phyloP scores from a whole-genome alignment of 2,329 filamentous ascomycete genomes.

The Cercospora nicotianae region DNA sequence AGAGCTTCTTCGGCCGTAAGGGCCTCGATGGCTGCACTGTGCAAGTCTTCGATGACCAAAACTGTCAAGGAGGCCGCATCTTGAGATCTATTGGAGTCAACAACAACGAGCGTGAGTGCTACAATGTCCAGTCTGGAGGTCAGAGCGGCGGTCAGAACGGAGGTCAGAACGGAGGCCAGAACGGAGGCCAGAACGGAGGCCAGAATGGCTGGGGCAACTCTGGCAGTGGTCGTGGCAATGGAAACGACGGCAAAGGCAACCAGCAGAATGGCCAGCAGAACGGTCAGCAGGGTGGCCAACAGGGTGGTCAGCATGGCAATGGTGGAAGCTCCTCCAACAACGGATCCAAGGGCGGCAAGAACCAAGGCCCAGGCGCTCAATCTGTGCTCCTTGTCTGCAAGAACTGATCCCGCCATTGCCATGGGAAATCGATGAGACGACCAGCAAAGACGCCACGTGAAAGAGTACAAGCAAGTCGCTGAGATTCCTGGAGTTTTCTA shows the following conservation, averaged over 20 bases:
- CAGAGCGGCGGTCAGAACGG: neutral
- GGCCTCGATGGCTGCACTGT: constrained; percentile 7
- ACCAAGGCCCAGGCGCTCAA: constrained; percentile 64
- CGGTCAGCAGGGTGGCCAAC: neutral
- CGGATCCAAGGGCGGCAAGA: constrained; percentile 57
- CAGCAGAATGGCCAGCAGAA: neutral
- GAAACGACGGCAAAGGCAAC: neutral
- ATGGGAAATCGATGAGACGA: neutral
- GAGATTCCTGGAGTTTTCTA: neutral
- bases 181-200: neutral
- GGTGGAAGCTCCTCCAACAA: constrained; percentile 49
- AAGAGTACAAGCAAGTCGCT: neutral
- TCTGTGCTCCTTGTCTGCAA: constrained; percentile 37
- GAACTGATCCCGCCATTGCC: neutral
- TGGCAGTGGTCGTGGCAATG: neutral
- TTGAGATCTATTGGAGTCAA: constrained; percentile 4
- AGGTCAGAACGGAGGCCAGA: neutral
- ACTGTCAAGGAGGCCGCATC: constrained; percentile 3
- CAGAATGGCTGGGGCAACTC: neutral
- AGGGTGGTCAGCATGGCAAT: neutral
- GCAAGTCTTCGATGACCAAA: constrained; percentile 8
- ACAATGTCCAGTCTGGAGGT: neutral
- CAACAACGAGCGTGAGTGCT: constrained; percentile 9
- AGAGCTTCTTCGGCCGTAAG: constrained; percentile 11
- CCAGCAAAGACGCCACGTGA: neutral